These are phyloP conservation scores for Cladosporium sp. DNA, from an alignment of 2,329 filamentous ascomycete genomes.

Conservation along the genomic window DNA sequence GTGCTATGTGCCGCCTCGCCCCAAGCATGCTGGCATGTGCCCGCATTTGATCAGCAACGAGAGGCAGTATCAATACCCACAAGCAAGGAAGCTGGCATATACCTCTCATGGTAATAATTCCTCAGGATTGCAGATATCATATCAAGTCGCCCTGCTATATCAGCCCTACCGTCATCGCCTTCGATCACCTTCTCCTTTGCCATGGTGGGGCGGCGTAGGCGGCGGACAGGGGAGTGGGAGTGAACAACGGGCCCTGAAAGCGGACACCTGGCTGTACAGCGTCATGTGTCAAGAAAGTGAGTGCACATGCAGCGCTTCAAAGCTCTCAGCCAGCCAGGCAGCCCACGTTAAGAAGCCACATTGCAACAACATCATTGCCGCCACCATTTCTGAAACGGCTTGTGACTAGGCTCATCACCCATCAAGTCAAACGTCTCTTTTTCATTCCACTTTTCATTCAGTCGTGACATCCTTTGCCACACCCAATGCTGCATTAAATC, in stretches of 20 bases:
- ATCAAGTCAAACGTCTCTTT: background rate
- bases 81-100: background rate
- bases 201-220: background rate
- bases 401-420: background rate
- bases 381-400: constrained; percentile 11
- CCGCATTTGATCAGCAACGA: background rate
- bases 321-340: constrained; percentile 5
- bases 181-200: background rate
- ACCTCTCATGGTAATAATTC: background rate
- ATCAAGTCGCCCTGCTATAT: background rate
- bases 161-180: background rate
- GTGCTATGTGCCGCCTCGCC: background rate
- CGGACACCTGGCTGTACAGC: constrained; percentile 12
- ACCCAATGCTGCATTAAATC: constrained; percentile 14
- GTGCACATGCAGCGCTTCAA: constrained; percentile 9
- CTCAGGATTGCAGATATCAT: background rate
- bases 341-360: constrained; percentile 17
- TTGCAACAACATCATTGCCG: constrained; percentile 15
- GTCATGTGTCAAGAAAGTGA: constrained; percentile 11
- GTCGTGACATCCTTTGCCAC: background rate
- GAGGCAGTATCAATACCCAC: background rate
- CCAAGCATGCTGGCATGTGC: background rate
- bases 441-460: background rate
- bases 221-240: background rate
- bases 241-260: constrained; percentile 2